Percentiles rank a stretch among this genome's conserved stretches.
Evolutionary conservation across 805 yeast genomes (phyloP).

Genomic region (Starmerella vitae): DNA sequence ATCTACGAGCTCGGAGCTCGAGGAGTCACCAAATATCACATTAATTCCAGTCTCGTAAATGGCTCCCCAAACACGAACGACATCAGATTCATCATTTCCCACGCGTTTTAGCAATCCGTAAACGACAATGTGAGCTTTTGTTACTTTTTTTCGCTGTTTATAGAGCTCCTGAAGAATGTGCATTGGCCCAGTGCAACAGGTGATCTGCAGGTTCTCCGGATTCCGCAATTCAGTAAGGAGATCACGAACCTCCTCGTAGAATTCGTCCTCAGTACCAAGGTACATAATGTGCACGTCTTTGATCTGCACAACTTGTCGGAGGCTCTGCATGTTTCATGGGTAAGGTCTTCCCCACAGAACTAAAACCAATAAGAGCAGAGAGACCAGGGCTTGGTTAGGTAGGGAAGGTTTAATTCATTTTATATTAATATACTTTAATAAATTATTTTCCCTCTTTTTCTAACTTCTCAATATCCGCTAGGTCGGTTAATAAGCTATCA

Average conservation of each 20-base stretch:
- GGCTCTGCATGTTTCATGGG: constrained; percentile 9
- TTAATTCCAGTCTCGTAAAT: constrained; percentile 3
- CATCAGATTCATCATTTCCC: not conserved
- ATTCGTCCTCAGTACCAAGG: constrained; percentile 12
- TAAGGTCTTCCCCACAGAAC: no score
- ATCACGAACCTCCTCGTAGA: constrained; percentile 5
- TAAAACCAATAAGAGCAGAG: no score
- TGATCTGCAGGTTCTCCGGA: constrained; percentile 13
- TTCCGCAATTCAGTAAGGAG: not conserved
- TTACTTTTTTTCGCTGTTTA: not conserved
- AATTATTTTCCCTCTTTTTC: not conserved
- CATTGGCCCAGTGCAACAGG: constrained; percentile 4
- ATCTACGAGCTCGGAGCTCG: constrained; percentile 1
- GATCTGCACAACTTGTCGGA: constrained; percentile 1
- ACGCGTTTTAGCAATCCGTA: constrained; percentile 9
- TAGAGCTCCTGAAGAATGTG: constrained; percentile 2
- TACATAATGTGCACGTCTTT: constrained; percentile 11
- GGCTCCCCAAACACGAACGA: constrained; percentile 8
- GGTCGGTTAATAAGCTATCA: constrained; percentile 18
- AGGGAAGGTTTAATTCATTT: no score
- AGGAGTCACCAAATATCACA: constrained; percentile 7
- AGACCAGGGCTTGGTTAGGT: no score
- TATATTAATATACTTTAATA: no score
- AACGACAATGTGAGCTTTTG: not conserved
- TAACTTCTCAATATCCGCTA: constrained; percentile 1